Percentiles rank a stretch among this genome's conserved stretches.
phyloP scores from a whole-genome alignment of 306 rosid species.

The Mimosa bimucronata region DNA sequence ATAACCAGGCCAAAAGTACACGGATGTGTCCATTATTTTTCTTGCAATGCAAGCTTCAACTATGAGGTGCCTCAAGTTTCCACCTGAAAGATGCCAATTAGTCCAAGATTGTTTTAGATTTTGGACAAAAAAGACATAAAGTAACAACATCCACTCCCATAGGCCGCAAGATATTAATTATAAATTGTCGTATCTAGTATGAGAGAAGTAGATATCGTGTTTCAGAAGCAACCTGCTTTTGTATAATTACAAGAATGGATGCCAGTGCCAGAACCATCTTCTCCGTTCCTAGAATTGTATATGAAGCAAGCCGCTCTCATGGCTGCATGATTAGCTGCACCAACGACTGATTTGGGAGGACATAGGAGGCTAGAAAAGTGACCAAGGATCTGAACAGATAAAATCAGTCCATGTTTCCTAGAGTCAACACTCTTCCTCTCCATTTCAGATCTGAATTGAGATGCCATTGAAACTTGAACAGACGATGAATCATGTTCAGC shows the following conservation, averaged over 20 bases:
- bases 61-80: slow-evolving; percentile 80
- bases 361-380: slow-evolving; percentile 71
- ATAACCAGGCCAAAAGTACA: slow-evolving; percentile 74
- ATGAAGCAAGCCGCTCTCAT: slow-evolving; percentile 58
- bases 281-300: slow-evolving; percentile 50
- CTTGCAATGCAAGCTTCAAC: slow-evolving; percentile 88
- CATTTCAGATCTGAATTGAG: slow-evolving; percentile 41
- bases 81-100: slow-evolving; percentile 56
- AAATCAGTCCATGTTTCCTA: slow-evolving; percentile 59
- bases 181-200: slow-evolving; percentile 12
- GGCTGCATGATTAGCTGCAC: slow-evolving; percentile 74
- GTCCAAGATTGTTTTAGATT: slow-evolving; percentile 35
- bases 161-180: slow-evolving; percentile 16
- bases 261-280: slow-evolving; percentile 49
- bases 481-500: slow-evolving; percentile 41
- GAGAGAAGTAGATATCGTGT: slow-evolving; percentile 31
- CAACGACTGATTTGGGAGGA: slow-evolving; percentile 68
- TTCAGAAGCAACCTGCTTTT: slow-evolving; percentile 52
- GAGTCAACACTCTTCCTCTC: slow-evolving; percentile 42
- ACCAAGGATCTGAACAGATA: slow-evolving; percentile 72
- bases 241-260: slow-evolving; percentile 46
- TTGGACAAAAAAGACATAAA: slow-evolving; percentile 6
- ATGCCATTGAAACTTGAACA: slow-evolving; percentile 34
- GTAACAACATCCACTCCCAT: slow-evolving; percentile 10
- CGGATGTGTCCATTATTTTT: slow-evolving; percentile 68